These are phyloP conservation scores for Vigna trinervia DNA, from an alignment of 306 rosid species.

Conservation along the genomic window DNA sequence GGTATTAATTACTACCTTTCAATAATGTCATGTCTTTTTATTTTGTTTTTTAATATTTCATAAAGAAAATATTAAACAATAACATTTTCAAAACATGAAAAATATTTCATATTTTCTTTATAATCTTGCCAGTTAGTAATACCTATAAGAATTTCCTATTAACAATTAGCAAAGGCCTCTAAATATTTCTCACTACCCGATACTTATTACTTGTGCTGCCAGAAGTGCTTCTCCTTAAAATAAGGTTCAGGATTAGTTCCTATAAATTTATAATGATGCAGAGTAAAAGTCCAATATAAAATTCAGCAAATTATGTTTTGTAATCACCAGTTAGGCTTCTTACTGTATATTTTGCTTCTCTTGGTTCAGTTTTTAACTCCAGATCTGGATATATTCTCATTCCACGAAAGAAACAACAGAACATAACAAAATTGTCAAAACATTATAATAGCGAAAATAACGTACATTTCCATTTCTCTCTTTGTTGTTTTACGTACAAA, in stretches of 20 bases:
- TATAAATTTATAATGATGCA: background rate
- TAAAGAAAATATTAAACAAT: background rate
- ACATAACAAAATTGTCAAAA: conserved; percentile 11
- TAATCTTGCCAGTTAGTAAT: background rate
- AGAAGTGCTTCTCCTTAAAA: background rate
- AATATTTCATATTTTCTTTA: background rate
- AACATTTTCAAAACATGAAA: background rate
- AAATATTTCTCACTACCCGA: no score
- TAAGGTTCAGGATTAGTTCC: background rate
- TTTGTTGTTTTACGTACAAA: conserved; percentile 27
- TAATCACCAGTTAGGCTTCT: background rate
- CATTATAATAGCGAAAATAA: conserved; percentile 19
- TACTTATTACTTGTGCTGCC: no score
- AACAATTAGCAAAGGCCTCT: background rate
- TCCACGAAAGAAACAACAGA: conserved; percentile 21
- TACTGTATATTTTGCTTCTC: background rate
- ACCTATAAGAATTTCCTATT: background rate
- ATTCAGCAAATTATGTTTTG: background rate
- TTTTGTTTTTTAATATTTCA: background rate
- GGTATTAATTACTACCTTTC: background rate
- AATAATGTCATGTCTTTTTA: background rate
- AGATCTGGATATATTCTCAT: background rate
- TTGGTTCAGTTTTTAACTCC: conserved; percentile 7
- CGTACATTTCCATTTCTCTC: background rate
- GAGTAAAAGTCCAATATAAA: background rate